Percentiles rank a stretch among this genome's conserved stretches.
Evolutionary conservation across 1,284 basidiomycete species (phyloP).

Genomic region (Xanthoconium separans): DNA sequence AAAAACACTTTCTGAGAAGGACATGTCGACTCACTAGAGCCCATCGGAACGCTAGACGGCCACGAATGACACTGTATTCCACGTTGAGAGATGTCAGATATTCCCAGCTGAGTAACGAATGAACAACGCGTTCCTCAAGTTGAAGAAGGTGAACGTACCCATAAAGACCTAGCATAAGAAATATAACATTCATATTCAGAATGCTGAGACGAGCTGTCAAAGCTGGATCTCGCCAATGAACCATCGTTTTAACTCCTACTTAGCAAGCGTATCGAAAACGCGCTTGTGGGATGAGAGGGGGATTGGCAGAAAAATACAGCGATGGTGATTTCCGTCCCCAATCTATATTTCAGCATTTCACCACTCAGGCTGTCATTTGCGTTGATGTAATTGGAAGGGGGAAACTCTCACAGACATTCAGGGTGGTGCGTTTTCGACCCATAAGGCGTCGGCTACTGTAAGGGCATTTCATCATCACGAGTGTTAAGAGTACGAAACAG

Average conservation of each 20-base stretch:
- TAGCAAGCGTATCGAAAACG: not conserved
- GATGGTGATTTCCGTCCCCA: not conserved
- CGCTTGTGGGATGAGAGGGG: not conserved
- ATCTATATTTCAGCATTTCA: slow-evolving; percentile 1
- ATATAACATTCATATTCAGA: slow-evolving; percentile 4
- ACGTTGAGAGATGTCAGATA: slow-evolving; percentile 16
- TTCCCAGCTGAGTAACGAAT: slow-evolving; percentile 16
- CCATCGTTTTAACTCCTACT: slow-evolving; percentile 11
- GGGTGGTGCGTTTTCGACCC: not conserved
- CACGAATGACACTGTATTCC: slow-evolving; percentile 18
- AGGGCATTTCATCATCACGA: not conserved
- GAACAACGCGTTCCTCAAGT: not conserved
- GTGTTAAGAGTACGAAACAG: not conserved
- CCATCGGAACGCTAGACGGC: slow-evolving; percentile 20
- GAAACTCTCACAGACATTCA: slow-evolving; percentile 12
- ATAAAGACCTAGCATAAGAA: slow-evolving; percentile 15
- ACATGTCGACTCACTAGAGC: slow-evolving; percentile 14
- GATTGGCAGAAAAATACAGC: not conserved
- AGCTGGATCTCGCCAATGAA: slow-evolving; percentile 7
- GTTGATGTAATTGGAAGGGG: not conserved
- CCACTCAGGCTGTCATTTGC: not conserved
- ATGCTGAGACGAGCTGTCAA: not conserved
- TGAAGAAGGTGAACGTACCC: slow-evolving; percentile 10
- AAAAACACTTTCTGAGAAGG: not conserved
- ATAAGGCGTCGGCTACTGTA: not conserved